These are phyloP conservation scores for Trichoderma sp. DNA, from an alignment of 2,329 filamentous ascomycete genomes.

Conservation along the genomic window DNA sequence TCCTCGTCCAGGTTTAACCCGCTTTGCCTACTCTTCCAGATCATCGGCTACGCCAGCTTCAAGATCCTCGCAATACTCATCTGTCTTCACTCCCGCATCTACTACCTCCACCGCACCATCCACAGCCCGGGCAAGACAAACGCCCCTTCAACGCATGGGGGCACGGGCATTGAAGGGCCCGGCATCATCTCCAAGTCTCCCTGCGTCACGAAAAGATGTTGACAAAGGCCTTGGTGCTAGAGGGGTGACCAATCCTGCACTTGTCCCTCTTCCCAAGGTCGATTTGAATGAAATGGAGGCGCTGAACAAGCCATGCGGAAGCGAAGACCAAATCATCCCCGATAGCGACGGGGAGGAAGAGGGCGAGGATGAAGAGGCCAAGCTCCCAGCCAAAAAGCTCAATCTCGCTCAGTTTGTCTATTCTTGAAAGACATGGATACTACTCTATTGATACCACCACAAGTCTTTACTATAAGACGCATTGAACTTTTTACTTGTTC, in stretches of 20 bases:
- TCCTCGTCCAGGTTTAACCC: constrained; percentile 36
- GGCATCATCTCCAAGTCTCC: constrained; percentile 36
- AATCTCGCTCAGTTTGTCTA: constrained; percentile 54
- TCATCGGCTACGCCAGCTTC: constrained; percentile 40
- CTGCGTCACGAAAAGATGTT: constrained; percentile 34
- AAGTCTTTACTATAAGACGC: background rate
- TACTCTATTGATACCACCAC: background rate
- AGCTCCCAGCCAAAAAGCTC: constrained; percentile 40
- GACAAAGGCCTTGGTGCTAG: constrained; percentile 36
- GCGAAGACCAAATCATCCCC: constrained; percentile 59
- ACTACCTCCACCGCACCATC: constrained; percentile 45
- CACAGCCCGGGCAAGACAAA: constrained; percentile 47
- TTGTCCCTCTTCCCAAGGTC: constrained; percentile 57
- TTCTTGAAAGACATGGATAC: constrained; percentile 28
- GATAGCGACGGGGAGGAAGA: constrained; percentile 55
- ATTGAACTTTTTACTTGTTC: background rate
- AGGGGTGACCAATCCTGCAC: constrained; percentile 54
- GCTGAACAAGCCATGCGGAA: constrained; percentile 51
- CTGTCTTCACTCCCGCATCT: constrained; percentile 41
- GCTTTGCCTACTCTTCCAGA: constrained; percentile 41
- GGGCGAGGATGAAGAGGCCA: constrained; percentile 42
- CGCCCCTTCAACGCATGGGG: constrained; percentile 57
- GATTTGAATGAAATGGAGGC: constrained; percentile 56
- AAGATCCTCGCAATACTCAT: constrained; percentile 39
- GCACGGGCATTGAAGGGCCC: constrained; percentile 43